phyloP scores from a whole-genome alignment of 2,329 filamentous ascomycete species.

The Aureobasidium sp. region DNA sequence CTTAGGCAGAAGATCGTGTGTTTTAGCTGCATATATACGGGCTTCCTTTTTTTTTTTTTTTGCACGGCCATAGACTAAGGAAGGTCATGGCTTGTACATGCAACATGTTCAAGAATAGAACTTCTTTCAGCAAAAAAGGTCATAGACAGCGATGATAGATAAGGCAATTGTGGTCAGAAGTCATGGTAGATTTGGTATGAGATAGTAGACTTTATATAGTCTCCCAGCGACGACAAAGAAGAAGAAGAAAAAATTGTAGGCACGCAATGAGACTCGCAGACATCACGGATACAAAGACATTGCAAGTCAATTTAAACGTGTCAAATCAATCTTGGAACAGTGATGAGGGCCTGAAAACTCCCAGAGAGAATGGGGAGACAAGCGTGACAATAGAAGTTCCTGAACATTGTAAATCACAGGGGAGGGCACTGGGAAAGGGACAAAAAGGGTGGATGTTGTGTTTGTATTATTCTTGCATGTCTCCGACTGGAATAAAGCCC shows the following conservation, averaged over 20 bases:
- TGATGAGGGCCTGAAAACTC: constrained; percentile 9
- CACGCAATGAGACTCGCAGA: constrained; percentile 12
- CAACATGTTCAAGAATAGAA: background rate
- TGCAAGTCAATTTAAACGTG: constrained; percentile 10
- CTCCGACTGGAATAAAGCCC: constrained; percentile 12
- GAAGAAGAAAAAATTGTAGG: background rate
- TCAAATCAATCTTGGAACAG: constrained; percentile 8
- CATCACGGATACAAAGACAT: constrained; percentile 5
- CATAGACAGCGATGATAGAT: background rate
- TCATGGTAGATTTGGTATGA: background rate
- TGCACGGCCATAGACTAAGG: background rate
- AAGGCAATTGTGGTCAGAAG: background rate
- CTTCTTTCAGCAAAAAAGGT: background rate
- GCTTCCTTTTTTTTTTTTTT: background rate
- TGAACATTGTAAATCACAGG: background rate
- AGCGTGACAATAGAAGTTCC: constrained; percentile 11
- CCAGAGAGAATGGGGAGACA: background rate
- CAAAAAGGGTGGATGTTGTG: background rate
- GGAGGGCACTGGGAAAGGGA: background rate
- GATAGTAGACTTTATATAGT: too few species aligned
- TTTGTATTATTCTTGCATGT: background rate
- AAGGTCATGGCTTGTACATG: background rate
- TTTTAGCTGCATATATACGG: background rate
- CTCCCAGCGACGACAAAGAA: too few species aligned
- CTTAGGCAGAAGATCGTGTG: background rate